These are phyloP conservation scores for Isoetes taiwanensis DNA, from an alignment of 75 land plant genomes.

Conservation along the genomic window DNA sequence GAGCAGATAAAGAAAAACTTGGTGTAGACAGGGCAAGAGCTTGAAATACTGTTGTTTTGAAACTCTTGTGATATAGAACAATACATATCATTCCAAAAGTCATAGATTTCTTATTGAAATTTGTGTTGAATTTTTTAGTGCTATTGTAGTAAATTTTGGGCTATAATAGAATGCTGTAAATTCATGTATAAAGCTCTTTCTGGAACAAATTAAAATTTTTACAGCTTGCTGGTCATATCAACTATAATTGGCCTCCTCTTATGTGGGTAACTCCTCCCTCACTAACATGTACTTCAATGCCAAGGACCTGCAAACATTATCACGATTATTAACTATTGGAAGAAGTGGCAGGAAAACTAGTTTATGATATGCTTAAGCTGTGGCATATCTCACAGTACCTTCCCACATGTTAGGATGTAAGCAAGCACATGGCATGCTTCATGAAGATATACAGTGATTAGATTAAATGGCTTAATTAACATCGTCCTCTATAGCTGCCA, in stretches of 20 bases:
- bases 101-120: no score
- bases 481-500: constrained; percentile 91
- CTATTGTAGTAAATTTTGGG: no score
- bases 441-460: constrained; percentile 97
- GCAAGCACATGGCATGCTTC: constrained; percentile 98
- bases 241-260: constrained; percentile 77
- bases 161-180: no score
- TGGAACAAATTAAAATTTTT: neutral
- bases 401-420: constrained; percentile 89
- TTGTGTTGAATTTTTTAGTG: no score
- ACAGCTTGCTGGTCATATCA: constrained; percentile 96
- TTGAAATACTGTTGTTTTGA: no score
- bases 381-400: constrained; percentile 29
- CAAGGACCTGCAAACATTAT: constrained; percentile 58
- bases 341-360: neutral
- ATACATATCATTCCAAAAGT: no score
- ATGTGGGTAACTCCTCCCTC: constrained; percentile 93
- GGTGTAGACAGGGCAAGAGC: no score
- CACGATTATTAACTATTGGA: neutral
- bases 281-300: constrained; percentile 81
- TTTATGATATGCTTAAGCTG: neutral
- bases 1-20: no score
- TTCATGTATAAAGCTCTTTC: no score
- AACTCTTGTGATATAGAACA: no score
- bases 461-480: constrained; percentile 86